Percentiles rank a stretch among this genome's conserved stretches.
These are phyloP conservation scores for Solanum pennellii DNA, from an alignment of 257 asterid genomes.

Conservation along the genomic window DNA sequence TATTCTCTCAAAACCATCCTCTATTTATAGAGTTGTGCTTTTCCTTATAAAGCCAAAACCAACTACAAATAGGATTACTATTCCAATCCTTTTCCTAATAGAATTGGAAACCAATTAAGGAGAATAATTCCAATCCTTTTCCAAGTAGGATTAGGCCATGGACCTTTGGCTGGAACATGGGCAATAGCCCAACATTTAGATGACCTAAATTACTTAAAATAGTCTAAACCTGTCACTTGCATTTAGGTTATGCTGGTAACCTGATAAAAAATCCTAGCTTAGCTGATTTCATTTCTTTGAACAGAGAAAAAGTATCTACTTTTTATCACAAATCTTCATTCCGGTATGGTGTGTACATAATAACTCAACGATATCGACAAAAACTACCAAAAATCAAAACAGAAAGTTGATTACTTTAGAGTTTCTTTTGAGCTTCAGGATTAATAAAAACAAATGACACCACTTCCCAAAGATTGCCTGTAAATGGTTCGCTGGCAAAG, in stretches of 20 bases:
- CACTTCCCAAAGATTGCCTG: not conserved
- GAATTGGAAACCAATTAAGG: no score
- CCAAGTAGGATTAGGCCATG: no score
- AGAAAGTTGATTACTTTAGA: not conserved
- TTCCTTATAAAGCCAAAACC: no score
- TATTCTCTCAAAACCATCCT: no score
- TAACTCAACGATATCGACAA: not conserved
- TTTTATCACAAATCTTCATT: not conserved
- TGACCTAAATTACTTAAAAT: not conserved
- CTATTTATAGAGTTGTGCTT: no score
- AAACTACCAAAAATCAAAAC: not conserved
- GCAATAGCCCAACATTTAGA: no score
- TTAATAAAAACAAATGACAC: not conserved
- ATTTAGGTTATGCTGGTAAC: not conserved
- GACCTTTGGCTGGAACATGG: no score
- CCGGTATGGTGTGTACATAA: not conserved
- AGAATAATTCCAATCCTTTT: no score
- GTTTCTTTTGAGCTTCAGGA: not conserved
- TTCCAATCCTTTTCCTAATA: no score
- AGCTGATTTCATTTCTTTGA: not conserved
- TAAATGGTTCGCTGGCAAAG: not conserved
- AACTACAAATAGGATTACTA: no score
- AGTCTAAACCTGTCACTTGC: not conserved
- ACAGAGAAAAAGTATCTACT: not conserved
- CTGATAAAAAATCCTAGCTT: not conserved